A percentile compares a stretch with the other conserved stretches of the same genome.
phyloP scores from a whole-genome alignment of 2,329 filamentous ascomycete genomes.

The Macroventuria anomochaeta region DNA sequence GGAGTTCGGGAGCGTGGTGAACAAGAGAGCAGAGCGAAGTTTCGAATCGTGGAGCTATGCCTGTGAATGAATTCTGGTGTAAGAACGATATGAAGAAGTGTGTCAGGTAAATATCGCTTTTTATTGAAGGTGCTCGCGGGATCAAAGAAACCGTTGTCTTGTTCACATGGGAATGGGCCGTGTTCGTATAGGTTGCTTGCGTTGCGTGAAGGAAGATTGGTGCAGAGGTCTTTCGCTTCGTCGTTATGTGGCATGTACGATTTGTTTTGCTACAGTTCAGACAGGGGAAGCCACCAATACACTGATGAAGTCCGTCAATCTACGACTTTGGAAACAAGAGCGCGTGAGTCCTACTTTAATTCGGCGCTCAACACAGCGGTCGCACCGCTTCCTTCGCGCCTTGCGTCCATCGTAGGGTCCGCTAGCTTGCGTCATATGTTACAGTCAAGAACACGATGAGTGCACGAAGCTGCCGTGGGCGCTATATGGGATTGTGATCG shows the following conservation, averaged over 20 bases:
- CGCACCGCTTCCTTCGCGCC: conserved; percentile 34
- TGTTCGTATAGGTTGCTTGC: background rate
- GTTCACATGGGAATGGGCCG: background rate
- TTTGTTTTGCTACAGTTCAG: conserved; percentile 27
- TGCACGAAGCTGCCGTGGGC: background rate
- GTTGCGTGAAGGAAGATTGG: conserved; percentile 26
- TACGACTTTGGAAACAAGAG: background rate
- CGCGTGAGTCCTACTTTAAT: conserved; percentile 25
- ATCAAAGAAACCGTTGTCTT: background rate
- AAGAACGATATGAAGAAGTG: conserved; percentile 36
- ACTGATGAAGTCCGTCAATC: conserved; percentile 18
- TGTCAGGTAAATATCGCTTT: conserved; percentile 15
- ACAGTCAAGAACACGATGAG: background rate
- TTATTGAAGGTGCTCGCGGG: background rate
- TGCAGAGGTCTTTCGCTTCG: conserved; percentile 4
- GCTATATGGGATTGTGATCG: background rate
- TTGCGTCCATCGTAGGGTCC: conserved; percentile 41
- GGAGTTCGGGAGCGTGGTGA: conserved; percentile 22
- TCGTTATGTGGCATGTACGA: conserved; percentile 19
- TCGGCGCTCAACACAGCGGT: conserved; percentile 34
- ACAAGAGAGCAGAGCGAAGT: conserved; percentile 21
- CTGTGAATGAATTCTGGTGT: conserved; percentile 29
- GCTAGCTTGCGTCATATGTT: conserved; percentile 22
- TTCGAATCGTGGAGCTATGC: conserved; percentile 8
- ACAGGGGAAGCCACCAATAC: conserved; percentile 33